Conservation (phyloP, 2,329 filamentous ascomycete species). For the Fusarium longipes region DNA sequence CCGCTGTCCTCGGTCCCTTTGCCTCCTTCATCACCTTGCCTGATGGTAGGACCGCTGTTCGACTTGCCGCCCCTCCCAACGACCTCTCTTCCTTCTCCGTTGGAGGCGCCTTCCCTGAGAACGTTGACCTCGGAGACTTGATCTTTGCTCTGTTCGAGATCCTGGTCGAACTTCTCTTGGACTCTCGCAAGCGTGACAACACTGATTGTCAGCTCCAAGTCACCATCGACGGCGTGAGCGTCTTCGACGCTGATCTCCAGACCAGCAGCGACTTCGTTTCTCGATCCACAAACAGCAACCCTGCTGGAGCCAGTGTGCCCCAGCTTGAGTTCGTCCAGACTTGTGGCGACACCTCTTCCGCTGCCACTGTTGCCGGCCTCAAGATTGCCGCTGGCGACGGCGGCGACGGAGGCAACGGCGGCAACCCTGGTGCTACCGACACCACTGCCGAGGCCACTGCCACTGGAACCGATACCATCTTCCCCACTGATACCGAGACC, state of each 20-base stretch:
- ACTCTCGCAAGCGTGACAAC: slow-evolving; percentile 5
- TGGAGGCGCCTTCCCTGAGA: fast-evolving
- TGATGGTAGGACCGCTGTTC: neutral
- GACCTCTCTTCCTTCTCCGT: slow-evolving; percentile 3
- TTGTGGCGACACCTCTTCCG: slow-evolving; percentile 5
- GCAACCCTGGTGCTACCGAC: slow-evolving; percentile 52
- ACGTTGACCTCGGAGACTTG: neutral
- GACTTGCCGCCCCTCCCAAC: neutral
- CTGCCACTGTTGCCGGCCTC: neutral
- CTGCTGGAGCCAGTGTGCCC: fast-evolving
- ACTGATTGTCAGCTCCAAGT: slow-evolving; percentile 14
- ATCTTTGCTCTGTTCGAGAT: slow-evolving; percentile 11
- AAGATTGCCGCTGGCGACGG: slow-evolving; percentile 14
- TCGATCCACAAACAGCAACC: fast-evolving
- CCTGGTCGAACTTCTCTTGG: neutral
- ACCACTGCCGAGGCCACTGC: neutral
- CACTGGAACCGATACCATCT: neutral
- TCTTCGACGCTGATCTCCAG: neutral
- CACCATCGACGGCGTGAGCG: neutral
- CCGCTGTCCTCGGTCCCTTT: neutral
- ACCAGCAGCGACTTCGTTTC: neutral
- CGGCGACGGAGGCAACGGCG: neutral
- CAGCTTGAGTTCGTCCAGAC: slow-evolving; percentile 10
- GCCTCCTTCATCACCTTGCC: neutral
- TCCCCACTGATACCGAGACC: neutral